Percentiles rank a stretch among this genome's conserved stretches.
Conservation (phyloP, 306 rosid species). For the Cercis canadensis region DNA sequence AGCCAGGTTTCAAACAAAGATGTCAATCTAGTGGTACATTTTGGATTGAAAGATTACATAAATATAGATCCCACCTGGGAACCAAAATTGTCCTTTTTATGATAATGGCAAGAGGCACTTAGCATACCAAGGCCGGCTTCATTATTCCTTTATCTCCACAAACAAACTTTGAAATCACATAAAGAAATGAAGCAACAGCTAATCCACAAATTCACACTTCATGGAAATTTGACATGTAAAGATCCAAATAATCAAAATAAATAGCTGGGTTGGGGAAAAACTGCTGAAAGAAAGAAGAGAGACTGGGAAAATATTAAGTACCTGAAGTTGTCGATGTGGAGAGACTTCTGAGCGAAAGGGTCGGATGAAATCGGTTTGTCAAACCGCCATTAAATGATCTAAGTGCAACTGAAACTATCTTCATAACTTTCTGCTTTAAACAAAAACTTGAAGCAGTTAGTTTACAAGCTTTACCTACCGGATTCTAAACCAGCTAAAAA, state of each 20-base stretch:
- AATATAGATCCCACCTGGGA: too few relatives aligned
- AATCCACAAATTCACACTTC: conserved; percentile 18
- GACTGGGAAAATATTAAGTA: conserved; percentile 2
- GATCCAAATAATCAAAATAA: conserved; percentile 13
- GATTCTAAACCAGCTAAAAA: conserved; percentile 17
- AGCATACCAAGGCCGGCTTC: too few relatives aligned
- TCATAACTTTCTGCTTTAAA: conserved; percentile 41
- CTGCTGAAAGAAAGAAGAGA: conserved; percentile 4
- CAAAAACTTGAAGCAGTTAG: conserved; percentile 12
- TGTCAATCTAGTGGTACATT: too few relatives aligned
- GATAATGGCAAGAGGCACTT: too few relatives aligned
- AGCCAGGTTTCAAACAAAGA: too few relatives aligned
- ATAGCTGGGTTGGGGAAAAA: background rate
- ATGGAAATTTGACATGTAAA: background rate
- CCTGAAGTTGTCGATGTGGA: conserved; percentile 42
- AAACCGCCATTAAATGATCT: conserved; percentile 39
- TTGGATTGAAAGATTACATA: too few relatives aligned
- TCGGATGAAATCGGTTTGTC: conserved; percentile 27
- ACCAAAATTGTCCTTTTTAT: too few relatives aligned
- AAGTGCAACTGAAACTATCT: conserved; percentile 39
- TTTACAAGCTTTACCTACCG: background rate
- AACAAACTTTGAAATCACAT: conserved; percentile 4
- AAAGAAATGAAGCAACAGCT: background rate
- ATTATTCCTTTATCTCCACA: too few relatives aligned
- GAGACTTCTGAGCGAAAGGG: conserved; percentile 39